Evolutionary conservation across 2,329 filamentous ascomycete species (phyloP), one percentile per base, ranked within the genome.

Genomic region (Aurifilum marmelostoma): DNA sequence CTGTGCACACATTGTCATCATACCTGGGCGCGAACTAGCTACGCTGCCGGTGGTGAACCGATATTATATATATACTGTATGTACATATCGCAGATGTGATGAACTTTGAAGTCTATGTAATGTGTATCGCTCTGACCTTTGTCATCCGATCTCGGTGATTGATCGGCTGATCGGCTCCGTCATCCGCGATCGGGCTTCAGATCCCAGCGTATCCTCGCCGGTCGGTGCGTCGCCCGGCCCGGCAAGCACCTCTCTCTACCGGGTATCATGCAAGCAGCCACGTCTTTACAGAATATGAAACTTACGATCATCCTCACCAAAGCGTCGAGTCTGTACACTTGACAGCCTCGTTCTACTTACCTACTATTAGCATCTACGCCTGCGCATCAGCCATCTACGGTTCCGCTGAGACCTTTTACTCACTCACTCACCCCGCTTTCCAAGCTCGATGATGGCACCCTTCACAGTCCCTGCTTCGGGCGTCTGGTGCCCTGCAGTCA

Each of bases 401-500:
- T 5, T 24, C 21, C 21, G 7, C 16, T 2, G 24, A 66, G 6
- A 4, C 27, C 41, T 47, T 6, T n/a, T n/a, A 11, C 43, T 47
- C 41, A 59, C 64, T 27, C 16, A 3, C 12, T n/a, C n/a, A n/a
- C 39, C 27, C 16, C 43, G 43, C 21, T n/a, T 56, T 29, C 63
- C 11, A 18, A 37, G 34, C 16, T 14, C 52, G 43, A 41, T 29
- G 29, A 71, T 71, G 70, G 68, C 68, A 8, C 52, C 62, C 65
- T 65, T 71, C 16, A 66, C 63, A 18, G 71, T 75, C 8, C 77
- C 77, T 56, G 72, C 75, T 37, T 68, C 73, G 3, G 77, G 76
- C 67, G 73, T 79, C 66, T 79, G 77, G 77, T 74, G 72, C 43
- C 77, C 78, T 11, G 75, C 77, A 41, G 74, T 79, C 6, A 79